Evolutionary conservation across 371 early-diverging fungal genomes (phyloP).

Genomic region (Lichtheimia hyalospora): DNA sequence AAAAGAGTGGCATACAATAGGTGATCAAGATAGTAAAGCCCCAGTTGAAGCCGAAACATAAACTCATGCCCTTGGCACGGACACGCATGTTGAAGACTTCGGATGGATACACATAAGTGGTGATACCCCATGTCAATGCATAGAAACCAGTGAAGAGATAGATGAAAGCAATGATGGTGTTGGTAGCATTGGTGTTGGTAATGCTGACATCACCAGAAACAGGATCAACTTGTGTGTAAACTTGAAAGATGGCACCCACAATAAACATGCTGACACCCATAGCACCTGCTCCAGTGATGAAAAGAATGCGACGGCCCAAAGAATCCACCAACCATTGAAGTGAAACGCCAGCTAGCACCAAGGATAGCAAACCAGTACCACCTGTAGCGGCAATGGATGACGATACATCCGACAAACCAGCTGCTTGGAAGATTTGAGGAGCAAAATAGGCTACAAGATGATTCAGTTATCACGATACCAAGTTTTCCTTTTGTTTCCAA

Average conservation of each 20-base stretch:
- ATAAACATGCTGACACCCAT: slow-evolving; percentile 47
- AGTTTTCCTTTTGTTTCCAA: no score
- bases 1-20: slow-evolving; percentile 43
- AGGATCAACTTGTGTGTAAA: slow-evolving; percentile 23
- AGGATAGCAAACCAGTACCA: slow-evolving; percentile 32
- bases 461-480: no score
- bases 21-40: slow-evolving; percentile 50
- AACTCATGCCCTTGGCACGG: slow-evolving; percentile 42
- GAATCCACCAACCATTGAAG: slow-evolving; percentile 55
- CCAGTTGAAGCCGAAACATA: slow-evolving; percentile 69
- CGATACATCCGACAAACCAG: slow-evolving; percentile 32
- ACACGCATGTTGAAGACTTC: slow-evolving; percentile 59
- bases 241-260: slow-evolving; percentile 43
- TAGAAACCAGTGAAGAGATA: slow-evolving; percentile 52
- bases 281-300: slow-evolving; percentile 30
- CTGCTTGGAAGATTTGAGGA: slow-evolving; percentile 38
- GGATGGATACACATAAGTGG: slow-evolving; percentile 66
- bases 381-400: slow-evolving; percentile 41
- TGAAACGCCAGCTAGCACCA: slow-evolving; percentile 51
- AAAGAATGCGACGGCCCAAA: slow-evolving; percentile 50
- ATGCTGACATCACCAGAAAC: slow-evolving; percentile 28
- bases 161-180: slow-evolving; percentile 41
- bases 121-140: slow-evolving; percentile 60
- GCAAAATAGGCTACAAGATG: slow-evolving; percentile 26
- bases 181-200: slow-evolving; percentile 26